Percentiles rank a stretch among this genome's conserved stretches.
These are phyloP conservation scores for Magnusiomyces clavatus DNA, from an alignment of 1,139 yeast genomes.

Conservation along the genomic window DNA sequence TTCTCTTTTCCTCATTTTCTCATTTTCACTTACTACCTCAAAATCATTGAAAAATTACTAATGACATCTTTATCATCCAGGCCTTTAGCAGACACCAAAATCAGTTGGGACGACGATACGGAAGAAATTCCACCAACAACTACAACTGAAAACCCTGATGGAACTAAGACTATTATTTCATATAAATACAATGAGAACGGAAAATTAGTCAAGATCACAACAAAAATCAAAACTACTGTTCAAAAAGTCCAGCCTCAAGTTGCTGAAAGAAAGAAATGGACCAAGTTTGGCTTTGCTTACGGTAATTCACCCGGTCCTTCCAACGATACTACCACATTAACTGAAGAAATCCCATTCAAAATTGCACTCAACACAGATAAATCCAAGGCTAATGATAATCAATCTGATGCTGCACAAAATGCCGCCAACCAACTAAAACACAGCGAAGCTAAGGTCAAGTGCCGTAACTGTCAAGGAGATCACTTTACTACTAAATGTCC, in stretches of 20 bases:
- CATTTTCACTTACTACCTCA: background rate
- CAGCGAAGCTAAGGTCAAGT: slow-evolving; percentile 43
- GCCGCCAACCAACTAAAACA: slow-evolving; percentile 36
- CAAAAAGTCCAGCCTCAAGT: slow-evolving; percentile 57
- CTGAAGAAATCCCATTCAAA: slow-evolving; percentile 56
- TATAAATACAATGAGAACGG: slow-evolving; percentile 66
- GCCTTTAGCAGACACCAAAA: slow-evolving; percentile 9
- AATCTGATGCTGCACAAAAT: slow-evolving; percentile 46
- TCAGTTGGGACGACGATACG: slow-evolving; percentile 25
- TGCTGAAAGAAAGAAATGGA: slow-evolving; percentile 38
- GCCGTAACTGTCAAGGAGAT: slow-evolving; percentile 91
- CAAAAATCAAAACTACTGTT: slow-evolving; percentile 66
- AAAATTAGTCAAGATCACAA: slow-evolving; percentile 80
- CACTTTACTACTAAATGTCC: slow-evolving; percentile 97
- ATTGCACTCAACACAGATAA: slow-evolving; percentile 17
- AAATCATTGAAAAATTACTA: background rate
- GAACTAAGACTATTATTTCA: slow-evolving; percentile 81
- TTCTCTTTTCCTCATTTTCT: background rate
- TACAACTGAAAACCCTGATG: slow-evolving; percentile 71
- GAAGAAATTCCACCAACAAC: slow-evolving; percentile 41
- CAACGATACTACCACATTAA: slow-evolving; percentile 55
- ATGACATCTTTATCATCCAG: background rate
- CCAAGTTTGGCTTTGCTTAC: slow-evolving; percentile 73
- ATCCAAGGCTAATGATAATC: slow-evolving; percentile 28
- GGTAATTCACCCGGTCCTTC: slow-evolving; percentile 55